Conservation (phyloP, 2,329 filamentous ascomycete genomes). For the Akanthomyces dipterigenus region DNA sequence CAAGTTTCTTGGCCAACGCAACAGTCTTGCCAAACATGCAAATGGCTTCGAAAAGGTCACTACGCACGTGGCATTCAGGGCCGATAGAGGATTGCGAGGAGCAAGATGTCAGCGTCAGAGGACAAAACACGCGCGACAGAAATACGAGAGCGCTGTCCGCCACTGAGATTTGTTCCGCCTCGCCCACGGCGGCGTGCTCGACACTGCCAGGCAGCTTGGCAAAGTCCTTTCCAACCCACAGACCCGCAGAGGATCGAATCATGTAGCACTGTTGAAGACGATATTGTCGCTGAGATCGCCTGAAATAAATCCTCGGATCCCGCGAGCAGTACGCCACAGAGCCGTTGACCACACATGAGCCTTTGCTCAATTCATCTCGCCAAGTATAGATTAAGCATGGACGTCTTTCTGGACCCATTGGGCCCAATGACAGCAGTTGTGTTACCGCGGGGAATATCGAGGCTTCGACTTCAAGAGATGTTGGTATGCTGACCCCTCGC, state of each 20-base stretch:
- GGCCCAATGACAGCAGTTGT: background rate
- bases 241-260: background rate
- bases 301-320: conserved; percentile 1
- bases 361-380: conserved; percentile 1
- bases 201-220: background rate
- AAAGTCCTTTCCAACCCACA: conserved; percentile 8
- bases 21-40: background rate
- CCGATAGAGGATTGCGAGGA: conserved; percentile 7
- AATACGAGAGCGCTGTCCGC: conserved; percentile 4
- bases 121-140: conserved; percentile 6
- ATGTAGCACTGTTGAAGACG: conserved; percentile 3
- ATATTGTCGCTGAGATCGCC: conserved; percentile 2
- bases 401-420: conserved; percentile 8
- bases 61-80: conserved; percentile 8
- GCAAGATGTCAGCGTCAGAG: conserved; percentile 8
- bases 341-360: background rate
- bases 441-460: background rate
- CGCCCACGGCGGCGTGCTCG: conserved; percentile 4
- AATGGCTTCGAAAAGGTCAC: background rate
- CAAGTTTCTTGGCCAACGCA: background rate
- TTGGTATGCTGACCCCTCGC: background rate
- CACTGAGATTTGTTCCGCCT: conserved; percentile 7
- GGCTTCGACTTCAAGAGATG: background rate
- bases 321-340: conserved; percentile 5
- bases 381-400: conserved; percentile 4